phyloP scores from a whole-genome alignment of 495 filamentous ascomycete species.

The Penicillium salamii region DNA sequence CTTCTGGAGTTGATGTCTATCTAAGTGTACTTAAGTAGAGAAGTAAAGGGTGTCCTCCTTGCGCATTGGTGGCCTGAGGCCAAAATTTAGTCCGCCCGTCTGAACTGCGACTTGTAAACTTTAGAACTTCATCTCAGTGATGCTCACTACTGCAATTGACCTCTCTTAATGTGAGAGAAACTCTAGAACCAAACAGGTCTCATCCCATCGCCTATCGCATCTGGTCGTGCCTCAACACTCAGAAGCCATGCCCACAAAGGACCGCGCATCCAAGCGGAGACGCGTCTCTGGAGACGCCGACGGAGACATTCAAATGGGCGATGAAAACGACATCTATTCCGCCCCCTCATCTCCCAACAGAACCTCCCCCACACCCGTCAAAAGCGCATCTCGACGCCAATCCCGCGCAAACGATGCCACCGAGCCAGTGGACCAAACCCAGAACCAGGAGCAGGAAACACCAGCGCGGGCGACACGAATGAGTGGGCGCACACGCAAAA shows the following conservation, averaged over 20 bases:
- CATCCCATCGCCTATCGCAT: no score
- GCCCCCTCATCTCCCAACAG: constrained; percentile 20
- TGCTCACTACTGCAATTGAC: no score
- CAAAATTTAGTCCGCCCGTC: no score
- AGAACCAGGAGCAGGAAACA: constrained; percentile 14
- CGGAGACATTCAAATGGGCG: constrained; percentile 35
- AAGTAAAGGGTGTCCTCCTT: no score
- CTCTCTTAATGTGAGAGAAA: no score
- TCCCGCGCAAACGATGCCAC: constrained; percentile 13
- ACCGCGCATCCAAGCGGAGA: constrained; percentile 42
- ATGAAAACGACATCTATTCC: constrained; percentile 15
- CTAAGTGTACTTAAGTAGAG: no score
- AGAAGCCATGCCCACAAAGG: constrained; percentile 28
- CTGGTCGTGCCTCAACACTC: neutral
- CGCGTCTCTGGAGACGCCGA: constrained; percentile 40
- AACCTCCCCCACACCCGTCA: constrained; percentile 14
- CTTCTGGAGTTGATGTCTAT: no score
- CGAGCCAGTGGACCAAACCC: constrained; percentile 5
- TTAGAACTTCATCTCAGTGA: no score
- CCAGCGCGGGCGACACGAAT: constrained; percentile 30
- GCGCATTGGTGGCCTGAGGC: constrained; percentile 27
- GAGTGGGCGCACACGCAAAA: constrained; percentile 42
- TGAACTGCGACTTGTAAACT: no score
- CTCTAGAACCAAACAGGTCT: no score
- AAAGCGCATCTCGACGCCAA: constrained; percentile 26